Percentiles rank a stretch among this genome's conserved stretches.
These are phyloP conservation scores for Closterium sp. DNA, from an alignment of 139 green algal genomes.

Conservation along the genomic window DNA sequence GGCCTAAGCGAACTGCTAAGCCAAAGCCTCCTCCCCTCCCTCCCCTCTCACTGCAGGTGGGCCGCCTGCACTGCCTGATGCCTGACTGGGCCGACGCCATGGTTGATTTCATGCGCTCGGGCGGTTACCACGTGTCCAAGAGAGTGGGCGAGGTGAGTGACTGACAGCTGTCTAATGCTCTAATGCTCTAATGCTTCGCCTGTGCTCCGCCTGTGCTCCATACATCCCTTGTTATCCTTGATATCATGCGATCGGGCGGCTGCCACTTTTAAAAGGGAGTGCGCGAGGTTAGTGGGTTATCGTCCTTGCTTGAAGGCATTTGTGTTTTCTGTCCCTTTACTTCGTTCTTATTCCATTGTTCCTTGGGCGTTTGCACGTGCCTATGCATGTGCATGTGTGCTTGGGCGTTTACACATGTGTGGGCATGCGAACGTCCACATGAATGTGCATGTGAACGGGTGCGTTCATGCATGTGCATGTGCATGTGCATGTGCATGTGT, in stretches of 20 bases:
- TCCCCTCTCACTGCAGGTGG: not conserved
- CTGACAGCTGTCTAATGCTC: too few relatives aligned
- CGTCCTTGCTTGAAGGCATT: not conserved
- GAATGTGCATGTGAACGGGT: conserved; percentile 5
- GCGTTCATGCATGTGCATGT: too few relatives aligned
- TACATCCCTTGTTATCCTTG: not conserved
- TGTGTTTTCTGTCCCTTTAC: not conserved
- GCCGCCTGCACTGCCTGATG: conserved; percentile 58
- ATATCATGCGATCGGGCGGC: not conserved
- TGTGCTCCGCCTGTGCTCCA: too few relatives aligned
- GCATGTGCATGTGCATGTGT: not conserved
- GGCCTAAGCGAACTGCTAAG: too few relatives aligned
- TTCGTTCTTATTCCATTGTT: not conserved
- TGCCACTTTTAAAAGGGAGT: not conserved
- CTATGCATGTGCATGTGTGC: not conserved
- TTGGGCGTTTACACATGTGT: not conserved
- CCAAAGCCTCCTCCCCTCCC: not conserved
- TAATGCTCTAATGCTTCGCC: too few relatives aligned
- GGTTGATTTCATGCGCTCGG: conserved; percentile 80
- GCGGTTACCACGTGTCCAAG: conserved; percentile 70
- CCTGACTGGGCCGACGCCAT: conserved; percentile 82
- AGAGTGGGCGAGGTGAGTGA: not conserved
- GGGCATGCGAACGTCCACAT: not conserved
- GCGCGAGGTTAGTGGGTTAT: too few relatives aligned
- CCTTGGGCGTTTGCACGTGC: not conserved